These are phyloP conservation scores for Phlyctochytrium bullatum DNA, from an alignment of 192 early-diverging fungal genomes.

Conservation along the genomic window DNA sequence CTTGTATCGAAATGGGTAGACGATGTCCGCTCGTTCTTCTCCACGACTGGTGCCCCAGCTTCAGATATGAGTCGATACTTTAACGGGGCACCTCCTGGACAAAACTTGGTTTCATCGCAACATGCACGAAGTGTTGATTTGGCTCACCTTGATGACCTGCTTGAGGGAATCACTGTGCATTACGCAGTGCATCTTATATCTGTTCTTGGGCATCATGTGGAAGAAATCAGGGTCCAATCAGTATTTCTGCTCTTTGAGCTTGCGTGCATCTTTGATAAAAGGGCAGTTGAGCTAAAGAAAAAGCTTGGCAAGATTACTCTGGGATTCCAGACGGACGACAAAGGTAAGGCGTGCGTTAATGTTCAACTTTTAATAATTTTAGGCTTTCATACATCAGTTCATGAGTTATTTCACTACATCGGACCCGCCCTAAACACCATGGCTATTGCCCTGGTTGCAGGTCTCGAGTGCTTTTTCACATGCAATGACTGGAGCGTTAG, in stretches of 20 bases:
- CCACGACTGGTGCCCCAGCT: conserved; percentile 32
- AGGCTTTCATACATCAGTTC: conserved; percentile 42
- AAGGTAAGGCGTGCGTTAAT: conserved; percentile 23
- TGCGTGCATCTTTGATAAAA: conserved; percentile 36
- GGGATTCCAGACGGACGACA: conserved; percentile 41
- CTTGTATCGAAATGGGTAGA: conserved; percentile 41
- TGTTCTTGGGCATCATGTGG: conserved; percentile 41
- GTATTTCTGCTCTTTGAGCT: conserved; percentile 37
- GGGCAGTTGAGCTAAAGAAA: conserved; percentile 28
- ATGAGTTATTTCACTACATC: conserved; percentile 49
- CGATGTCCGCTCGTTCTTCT: conserved; percentile 41
- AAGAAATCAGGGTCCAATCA: conserved; percentile 39
- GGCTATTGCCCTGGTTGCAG: conserved; percentile 54
- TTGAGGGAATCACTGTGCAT: conserved; percentile 38
- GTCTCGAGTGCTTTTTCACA: conserved; percentile 55
- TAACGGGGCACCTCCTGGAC: not conserved
- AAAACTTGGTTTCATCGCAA: conserved; percentile 12
- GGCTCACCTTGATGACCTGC: conserved; percentile 22
- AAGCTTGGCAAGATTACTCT: conserved; percentile 28
- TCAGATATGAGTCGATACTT: conserved; percentile 16
- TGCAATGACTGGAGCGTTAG: conserved; percentile 47
- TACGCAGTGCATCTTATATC: conserved; percentile 49
- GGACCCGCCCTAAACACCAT: conserved; percentile 42
- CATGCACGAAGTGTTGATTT: not conserved
- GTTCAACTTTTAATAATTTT: conserved; percentile 22